Base-by-base conservation (phyloP, 495 filamentous ascomycete species). In the Penicillium herquei region DNA sequence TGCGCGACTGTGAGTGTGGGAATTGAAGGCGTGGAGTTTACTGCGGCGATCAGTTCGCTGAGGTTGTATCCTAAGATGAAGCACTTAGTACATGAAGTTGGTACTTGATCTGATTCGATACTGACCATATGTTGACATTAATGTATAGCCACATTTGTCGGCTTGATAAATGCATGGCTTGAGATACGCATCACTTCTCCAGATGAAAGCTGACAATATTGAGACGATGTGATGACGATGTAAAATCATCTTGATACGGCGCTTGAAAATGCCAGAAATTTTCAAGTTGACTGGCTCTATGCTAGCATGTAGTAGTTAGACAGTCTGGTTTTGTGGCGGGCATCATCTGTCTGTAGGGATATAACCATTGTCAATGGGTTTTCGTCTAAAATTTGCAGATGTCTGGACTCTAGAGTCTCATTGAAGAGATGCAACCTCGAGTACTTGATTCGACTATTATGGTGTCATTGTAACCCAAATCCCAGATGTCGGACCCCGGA, bases 91-190 rank as follows among this genome's bases (percentile, higher is more conserved):
- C n/a, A 7, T 18, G 47, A 37, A 7, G 35, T 18, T 54, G 7
- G 14, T 8, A 13, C n/a, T 26, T 21, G 31, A 30, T 7, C 9
- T 14, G 13, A 12, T 32, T 13, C n/a, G 9, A 17, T 14, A 8
- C 52, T 12, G 58, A 61, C 61, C 61, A 44, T 61, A 60, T 11
- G 45, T 32, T 17, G 52, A 45, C 6, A 57, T 56, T 46, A 64
- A 47, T 9, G 58, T 61, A 32, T 33, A 51, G 49, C 62, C 62
- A 39, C 57, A 64, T 53, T 61, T 64, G 11, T 61, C 57, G 7
- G 55, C n/a, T 48, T 60, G 58, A 33, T 64, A 64, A 31, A 64
- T 52, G 35, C 62, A 65, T 52, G 62, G 58, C 33, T 14, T 56
- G 39, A 49, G 31, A 42, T 53, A 65, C 30, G 52, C 51, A 7